A percentile compares a stretch with the other conserved stretches of the same genome.
phyloP scores from a whole-genome alignment of 116 monocot species.

The Dioscorea cayenensis region DNA sequence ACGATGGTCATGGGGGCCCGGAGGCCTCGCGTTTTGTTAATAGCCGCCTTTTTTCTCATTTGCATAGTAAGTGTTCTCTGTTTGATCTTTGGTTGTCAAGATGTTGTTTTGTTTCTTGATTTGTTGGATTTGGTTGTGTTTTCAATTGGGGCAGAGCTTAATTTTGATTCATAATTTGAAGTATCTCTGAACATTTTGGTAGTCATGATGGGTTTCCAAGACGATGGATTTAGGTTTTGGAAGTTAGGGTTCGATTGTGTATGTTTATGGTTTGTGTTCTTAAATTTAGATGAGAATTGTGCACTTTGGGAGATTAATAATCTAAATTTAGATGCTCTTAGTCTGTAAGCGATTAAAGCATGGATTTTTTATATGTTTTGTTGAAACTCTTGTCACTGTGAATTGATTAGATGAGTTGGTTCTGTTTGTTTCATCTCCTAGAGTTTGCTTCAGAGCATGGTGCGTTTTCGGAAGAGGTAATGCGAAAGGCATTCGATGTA shows the following conservation, averaged over 20 bases:
- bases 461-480: conserved; percentile 43
- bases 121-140: background rate
- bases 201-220: background rate
- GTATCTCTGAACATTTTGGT: background rate
- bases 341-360: background rate
- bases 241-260: background rate
- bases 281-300: background rate
- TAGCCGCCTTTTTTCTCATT: conserved; percentile 26
- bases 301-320: background rate
- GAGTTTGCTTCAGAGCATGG: conserved; percentile 39
- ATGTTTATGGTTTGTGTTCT: background rate
- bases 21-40: conserved; percentile 39
- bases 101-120: background rate
- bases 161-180: background rate
- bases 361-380: background rate
- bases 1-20: conserved; percentile 51
- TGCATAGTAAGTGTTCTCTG: conserved; percentile 18
- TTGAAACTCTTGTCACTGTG: background rate
- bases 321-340: no score
- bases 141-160: background rate
- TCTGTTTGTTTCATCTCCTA: background rate
- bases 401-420: background rate
- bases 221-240: background rate
- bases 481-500: conserved; percentile 46
- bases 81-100: background rate